Percentiles rank a stretch among this genome's conserved stretches.
phyloP scores from a whole-genome alignment of 208 protist species.

The Leishmania amazonensis region DNA sequence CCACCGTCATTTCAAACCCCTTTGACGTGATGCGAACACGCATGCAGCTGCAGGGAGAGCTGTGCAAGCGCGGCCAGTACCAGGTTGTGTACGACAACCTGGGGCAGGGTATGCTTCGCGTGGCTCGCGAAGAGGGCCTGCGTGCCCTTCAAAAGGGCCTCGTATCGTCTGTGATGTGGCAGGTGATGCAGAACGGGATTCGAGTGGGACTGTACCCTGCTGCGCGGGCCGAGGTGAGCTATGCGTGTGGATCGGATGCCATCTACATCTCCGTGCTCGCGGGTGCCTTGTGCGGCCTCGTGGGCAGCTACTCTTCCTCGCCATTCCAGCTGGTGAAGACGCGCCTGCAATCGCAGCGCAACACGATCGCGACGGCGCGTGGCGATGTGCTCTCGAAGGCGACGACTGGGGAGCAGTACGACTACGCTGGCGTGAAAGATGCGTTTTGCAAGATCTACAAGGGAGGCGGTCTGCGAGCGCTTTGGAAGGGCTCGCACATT shows the following conservation, averaged over 20 bases:
- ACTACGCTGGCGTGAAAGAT: constrained; percentile 48
- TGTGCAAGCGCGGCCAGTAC: constrained; percentile 49
- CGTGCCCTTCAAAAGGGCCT: constrained; percentile 64
- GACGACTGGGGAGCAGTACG: constrained; percentile 51
- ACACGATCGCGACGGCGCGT: constrained; percentile 26
- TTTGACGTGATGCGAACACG: constrained; percentile 80
- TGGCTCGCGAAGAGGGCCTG: constrained; percentile 54
- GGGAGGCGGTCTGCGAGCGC: constrained; percentile 37
- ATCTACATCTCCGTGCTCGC: constrained; percentile 20
- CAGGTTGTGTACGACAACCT: constrained; percentile 53
- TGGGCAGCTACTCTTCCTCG: constrained; percentile 50
- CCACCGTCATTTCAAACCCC: constrained; percentile 65
- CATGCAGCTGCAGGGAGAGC: constrained; percentile 74
- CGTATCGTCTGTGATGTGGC: constrained; percentile 44
- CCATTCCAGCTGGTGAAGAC: constrained; percentile 78
- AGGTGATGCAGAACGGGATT: constrained; percentile 66
- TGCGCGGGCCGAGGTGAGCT: constrained; percentile 34
- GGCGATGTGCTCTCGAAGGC: constrained; percentile 21
- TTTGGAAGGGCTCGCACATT: constrained; percentile 52
- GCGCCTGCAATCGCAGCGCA: constrained; percentile 65
- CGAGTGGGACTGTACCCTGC: constrained; percentile 65
- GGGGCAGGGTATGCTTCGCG: constrained; percentile 45
- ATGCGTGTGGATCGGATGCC: constrained; percentile 13
- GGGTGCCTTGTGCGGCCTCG: constrained; percentile 41
- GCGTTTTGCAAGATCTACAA: constrained; percentile 45